Evolutionary conservation across 352 stramenopile species (phyloP), one percentile per base, ranked within the genome.

Genomic region (Thraustochytrium striatum): DNA sequence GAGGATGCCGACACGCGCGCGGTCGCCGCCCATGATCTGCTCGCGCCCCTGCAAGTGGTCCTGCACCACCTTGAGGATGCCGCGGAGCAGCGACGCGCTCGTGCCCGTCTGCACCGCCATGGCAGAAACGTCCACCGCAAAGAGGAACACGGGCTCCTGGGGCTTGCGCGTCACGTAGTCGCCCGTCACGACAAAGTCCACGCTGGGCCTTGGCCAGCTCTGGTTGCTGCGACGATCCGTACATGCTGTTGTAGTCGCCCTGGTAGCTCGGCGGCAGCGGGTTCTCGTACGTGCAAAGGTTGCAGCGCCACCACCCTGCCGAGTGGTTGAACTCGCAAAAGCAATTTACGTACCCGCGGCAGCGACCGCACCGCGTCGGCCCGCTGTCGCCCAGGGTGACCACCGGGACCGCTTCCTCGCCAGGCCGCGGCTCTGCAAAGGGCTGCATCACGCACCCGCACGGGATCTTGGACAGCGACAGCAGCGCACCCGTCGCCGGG

Each of bases 311-410:
- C 79, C 91, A 91, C 78, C 87, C 87, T 0, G 88, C 90, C 58
- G 85, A 88, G 72, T 94, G 86, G 57, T 92, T 90, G 82, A 92
- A 94, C 79, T 91, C 91, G 36, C 88, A 93, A 78, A 92, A 95
- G 36, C 86, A 90, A 79, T 93, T 94, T 33, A 95, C 88, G 82
- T 94, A 95, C 52, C 88, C 89, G 57, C 84, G 84, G 85, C 90
- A 95, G 1, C 89, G 87, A 21, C 87, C 91, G 85, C 90, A 95
- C 53, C 90, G 88, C 30, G 93, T 84, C 7, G 90, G 90, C 1
- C 90, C 90, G 0, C 68, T 89, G 21, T 86, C 84, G 2, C 90
- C 90, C 84, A 94, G 93, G 39, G 94, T 90, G 57, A 95, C 90
- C 1, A 93, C 72, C 13, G 88, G 87, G 61, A 93, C 89, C 13